A percentile compares a stretch with the other conserved stretches of the same genome.
Evolutionary conservation across 495 filamentous ascomycete genomes (phyloP).

Genomic region (Penicillium verhagenii): DNA sequence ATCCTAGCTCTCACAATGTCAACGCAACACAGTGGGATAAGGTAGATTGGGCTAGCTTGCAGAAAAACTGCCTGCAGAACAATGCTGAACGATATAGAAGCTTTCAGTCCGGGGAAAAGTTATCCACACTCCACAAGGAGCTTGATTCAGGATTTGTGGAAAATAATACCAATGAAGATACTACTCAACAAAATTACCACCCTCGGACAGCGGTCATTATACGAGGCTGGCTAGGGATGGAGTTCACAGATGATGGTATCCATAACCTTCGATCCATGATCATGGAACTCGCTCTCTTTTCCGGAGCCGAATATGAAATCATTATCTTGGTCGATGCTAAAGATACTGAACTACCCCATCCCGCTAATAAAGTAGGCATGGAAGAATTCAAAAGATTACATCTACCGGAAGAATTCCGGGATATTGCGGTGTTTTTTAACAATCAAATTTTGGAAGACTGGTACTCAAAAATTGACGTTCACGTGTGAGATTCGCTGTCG

Average conservation of each 20-base stretch:
- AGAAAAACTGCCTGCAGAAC: slow-evolving; percentile 55
- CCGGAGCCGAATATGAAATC: slow-evolving; percentile 63
- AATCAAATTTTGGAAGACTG: neutral
- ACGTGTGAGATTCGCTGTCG: neutral
- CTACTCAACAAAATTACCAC: neutral
- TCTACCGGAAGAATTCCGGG: slow-evolving; percentile 61
- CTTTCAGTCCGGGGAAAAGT: neutral
- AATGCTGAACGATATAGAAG: slow-evolving; percentile 58
- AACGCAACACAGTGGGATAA: slow-evolving; percentile 48
- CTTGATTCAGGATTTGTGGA: neutral
- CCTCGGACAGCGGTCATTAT: slow-evolving; percentile 64
- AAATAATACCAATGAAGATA: neutral
- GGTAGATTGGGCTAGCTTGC: slow-evolving; percentile 66
- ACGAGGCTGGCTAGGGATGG: slow-evolving; percentile 64
- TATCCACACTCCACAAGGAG: neutral
- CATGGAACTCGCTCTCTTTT: slow-evolving; percentile 64
- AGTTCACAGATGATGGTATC: slow-evolving; percentile 67
- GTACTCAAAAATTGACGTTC: neutral
- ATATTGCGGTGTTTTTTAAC: slow-evolving; percentile 53
- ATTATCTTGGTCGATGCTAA: slow-evolving; percentile 67
- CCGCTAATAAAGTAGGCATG: slow-evolving; percentile 25
- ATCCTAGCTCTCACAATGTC: neutral
- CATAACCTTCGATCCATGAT: slow-evolving; percentile 67
- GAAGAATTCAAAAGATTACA: slow-evolving; percentile 5
- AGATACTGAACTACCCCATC: slow-evolving; percentile 44